Evolutionary conservation across 305 asterid species (phyloP).

Genomic region (Rubia balearica): DNA sequence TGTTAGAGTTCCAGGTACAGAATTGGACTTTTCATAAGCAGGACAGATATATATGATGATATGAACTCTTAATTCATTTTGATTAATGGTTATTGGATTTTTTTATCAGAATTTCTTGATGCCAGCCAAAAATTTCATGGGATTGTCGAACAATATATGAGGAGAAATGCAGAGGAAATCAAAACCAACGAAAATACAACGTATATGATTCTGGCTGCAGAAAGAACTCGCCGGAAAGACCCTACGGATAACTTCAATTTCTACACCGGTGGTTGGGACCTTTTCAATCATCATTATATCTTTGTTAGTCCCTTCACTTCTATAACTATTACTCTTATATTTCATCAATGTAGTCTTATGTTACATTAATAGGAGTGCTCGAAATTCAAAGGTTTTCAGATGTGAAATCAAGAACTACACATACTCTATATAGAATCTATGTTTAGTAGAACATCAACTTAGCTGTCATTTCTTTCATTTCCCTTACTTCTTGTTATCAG

Average conservation of each 20-base stretch:
- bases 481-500: too few relatives aligned
- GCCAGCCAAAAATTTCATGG: background rate
- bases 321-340: background rate
- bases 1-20: conserved; percentile 14
- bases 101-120: background rate
- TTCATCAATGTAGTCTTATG: background rate
- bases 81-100: background rate
- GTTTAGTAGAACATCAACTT: too few relatives aligned
- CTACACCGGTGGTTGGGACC: conserved; percentile 35
- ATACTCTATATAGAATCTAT: too few relatives aligned
- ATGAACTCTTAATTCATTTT: background rate
- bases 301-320: conserved; percentile 14
- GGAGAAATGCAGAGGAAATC: conserved; percentile 22
- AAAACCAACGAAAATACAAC: conserved; percentile 17
- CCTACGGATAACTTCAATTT: conserved; percentile 19
- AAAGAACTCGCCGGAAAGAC: conserved; percentile 28
- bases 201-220: conserved; percentile 29
- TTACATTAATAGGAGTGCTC: too few relatives aligned
- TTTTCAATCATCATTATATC: conserved; percentile 20
- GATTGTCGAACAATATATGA: conserved; percentile 10
- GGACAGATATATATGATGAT: too few relatives aligned
- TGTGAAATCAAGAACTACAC: too few relatives aligned
- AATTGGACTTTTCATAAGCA: background rate
- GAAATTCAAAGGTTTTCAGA: background rate
- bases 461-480: too few relatives aligned